Evolutionary conservation across 2,329 filamentous ascomycete species (phyloP), one percentile per base, ranked within the genome.

Genomic region (Cytospora chrysosperma): DNA sequence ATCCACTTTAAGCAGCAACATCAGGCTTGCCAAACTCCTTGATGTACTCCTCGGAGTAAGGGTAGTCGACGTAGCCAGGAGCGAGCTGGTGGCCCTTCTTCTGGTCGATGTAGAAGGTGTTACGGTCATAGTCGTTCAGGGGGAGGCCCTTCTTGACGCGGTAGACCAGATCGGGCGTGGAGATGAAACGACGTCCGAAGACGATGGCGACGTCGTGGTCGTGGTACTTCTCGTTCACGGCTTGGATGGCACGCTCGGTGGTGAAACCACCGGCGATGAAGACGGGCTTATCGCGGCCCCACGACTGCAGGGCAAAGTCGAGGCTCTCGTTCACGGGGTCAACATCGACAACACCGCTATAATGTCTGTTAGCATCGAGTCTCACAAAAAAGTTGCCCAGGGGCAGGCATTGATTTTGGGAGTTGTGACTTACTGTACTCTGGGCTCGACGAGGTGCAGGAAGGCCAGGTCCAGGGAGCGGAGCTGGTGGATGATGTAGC

Each of bases 401-500:
- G 0, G 64, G 75, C 13, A 12, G 15, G 1, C 80, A 77, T 15
- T 75, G n/a, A 67, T 56, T 79, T 76, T 43, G 19, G 10, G 8
- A n/a, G n/a, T 3, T 8, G 3, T 72, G 70, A 62, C 72, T 75
- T 15, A 78, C 78, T 10, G 75, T 26, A 85, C 75, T 2, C 83
- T 78, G 2, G 82, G 78, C 70, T 88, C 84, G n/a, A 89, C 77
- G 2, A 87, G 66, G 71, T 88, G 85, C 37, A 86, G 68, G 70
- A 82, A 88, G 0, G 84, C 79, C 28, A 89, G 74, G 13, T 80
- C 78, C 27, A 88, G 72, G 43, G 77, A 73, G 63, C 81, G 81
- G 54, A 86, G 75, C 53, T 81, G 77, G 62, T 76, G 68, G n/a
- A 82, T 75, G 27, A 88, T 70, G 69, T 89, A 78, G 17, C 72